Percentiles rank a stretch among this genome's conserved stretches.
phyloP scores from a whole-genome alignment of 352 stramenopile genomes.

The Pythium chondricola region DNA sequence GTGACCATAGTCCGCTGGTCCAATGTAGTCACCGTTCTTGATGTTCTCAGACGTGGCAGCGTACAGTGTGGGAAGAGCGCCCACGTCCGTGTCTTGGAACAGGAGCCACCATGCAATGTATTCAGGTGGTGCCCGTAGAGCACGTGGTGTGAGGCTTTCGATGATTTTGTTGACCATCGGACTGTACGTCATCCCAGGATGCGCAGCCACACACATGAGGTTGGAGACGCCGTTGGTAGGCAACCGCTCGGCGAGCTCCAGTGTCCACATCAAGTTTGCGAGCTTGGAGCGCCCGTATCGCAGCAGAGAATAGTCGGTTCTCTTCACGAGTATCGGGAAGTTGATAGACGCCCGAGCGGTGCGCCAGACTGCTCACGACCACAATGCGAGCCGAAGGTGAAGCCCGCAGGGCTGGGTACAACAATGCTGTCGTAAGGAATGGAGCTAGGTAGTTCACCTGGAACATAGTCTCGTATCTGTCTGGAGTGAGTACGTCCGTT shows the following conservation, averaged over 20 bases:
- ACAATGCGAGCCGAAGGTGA: conserved; percentile 23
- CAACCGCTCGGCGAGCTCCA: conserved; percentile 12
- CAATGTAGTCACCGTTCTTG: conserved; percentile 16
- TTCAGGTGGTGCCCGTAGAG: neutral
- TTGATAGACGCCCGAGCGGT: conserved; percentile 6
- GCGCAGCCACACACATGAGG: conserved; percentile 9
- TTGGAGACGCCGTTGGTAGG: conserved; percentile 3
- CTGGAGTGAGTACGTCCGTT: conserved; percentile 18
- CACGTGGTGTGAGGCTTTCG: neutral
- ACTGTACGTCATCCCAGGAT: conserved; percentile 15
- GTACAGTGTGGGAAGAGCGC: conserved; percentile 32
- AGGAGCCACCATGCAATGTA: conserved; percentile 5
- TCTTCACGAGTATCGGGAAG: conserved; percentile 4
- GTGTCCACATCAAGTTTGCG: conserved; percentile 15
- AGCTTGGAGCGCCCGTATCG: conserved; percentile 16
- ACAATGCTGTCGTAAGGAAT: conserved; percentile 44
- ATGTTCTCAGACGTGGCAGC: conserved; percentile 21
- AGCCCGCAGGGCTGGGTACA: conserved; percentile 29
- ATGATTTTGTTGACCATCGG: conserved; percentile 13
- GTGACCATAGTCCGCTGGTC: neutral
- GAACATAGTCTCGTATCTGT: conserved; percentile 57
- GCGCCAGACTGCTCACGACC: conserved; percentile 27
- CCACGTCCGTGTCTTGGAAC: conserved; percentile 23
- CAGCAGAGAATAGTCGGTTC: neutral
- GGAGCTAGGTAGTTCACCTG: conserved; percentile 62